Base-by-base conservation (phyloP, 345 rosid genomes). In the Populus davidiana region DNA sequence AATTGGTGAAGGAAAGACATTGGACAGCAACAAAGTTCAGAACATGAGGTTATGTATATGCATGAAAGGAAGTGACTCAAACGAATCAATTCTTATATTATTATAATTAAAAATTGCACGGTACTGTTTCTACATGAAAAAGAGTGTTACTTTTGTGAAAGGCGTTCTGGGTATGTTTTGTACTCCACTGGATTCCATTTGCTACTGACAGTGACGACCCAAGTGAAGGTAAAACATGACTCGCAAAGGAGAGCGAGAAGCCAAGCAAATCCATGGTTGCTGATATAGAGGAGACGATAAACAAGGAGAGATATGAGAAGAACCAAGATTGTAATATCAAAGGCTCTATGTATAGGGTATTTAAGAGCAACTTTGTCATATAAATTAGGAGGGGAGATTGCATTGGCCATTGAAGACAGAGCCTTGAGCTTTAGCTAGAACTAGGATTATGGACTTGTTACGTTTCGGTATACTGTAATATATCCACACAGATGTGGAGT, bases 211-310 rank as follows among this genome's bases (percentile, higher is more conserved):
- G 73, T 31, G 80, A 91, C 77, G 47, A 84, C 5, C 95, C 94
- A 94, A 17, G 69, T 0, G 80, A 89, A 84, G 18, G 89, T 67
- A 83, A 94, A 92, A 65, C 73, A 86, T 10, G 86, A 79, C 84
- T 94, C 95, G 71, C 97, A 94, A 0, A 84, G 47, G 66, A 92
- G 79, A 44, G 93, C 94, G 21, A 92, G 84, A 56, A 85, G 27
- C 98, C 93, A 92, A 13, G 78, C 76, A 52, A 72, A 44, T 16
- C 90, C 94, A 62, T 82, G 86, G 69, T 73, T 56, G 2, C 47
- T 23, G 33, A 87, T 80, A 50, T 73, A 47, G 9, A 72, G 18
- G 47, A 89, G 36, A 41, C 92, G 92, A 72, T 87, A 84, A 25
- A 27, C 10, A 21, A 89, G 81, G 9, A 87, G 81, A 39, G 89